phyloP scores from a whole-genome alignment of 2,329 filamentous ascomycete genomes.

The Fusarium sp. region DNA sequence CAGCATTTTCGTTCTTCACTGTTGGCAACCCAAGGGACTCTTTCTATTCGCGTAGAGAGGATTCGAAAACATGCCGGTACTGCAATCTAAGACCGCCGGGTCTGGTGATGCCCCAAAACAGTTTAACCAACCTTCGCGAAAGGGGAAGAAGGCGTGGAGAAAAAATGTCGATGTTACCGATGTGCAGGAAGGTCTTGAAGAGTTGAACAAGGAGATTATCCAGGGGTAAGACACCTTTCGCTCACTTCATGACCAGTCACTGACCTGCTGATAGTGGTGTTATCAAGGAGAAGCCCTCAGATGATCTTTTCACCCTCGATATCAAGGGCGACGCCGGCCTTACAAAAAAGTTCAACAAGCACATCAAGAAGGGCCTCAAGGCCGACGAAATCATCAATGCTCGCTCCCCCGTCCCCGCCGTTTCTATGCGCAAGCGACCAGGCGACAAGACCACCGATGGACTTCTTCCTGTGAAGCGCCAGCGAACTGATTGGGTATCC shows the following conservation, averaged over 20 bases:
- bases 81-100: slow-evolving; percentile 62
- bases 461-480: slow-evolving; percentile 80
- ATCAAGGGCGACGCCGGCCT: slow-evolving; percentile 78
- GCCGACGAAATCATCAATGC: slow-evolving; percentile 91
- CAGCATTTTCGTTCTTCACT: slow-evolving; percentile 40
- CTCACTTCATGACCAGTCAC: background rate
- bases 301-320: slow-evolving; percentile 89
- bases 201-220: slow-evolving; percentile 90
- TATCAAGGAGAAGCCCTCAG: slow-evolving; percentile 84
- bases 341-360: slow-evolving; percentile 74
- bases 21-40: slow-evolving; percentile 27
- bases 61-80: slow-evolving; percentile 65
- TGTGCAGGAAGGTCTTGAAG: slow-evolving; percentile 84
- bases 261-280: slow-evolving; percentile 75
- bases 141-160: slow-evolving; percentile 98
- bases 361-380: slow-evolving; percentile 83
- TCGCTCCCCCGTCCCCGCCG: slow-evolving; percentile 84
- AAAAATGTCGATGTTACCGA: slow-evolving; percentile 97
- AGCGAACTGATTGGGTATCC: slow-evolving; percentile 84
- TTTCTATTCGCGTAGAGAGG: slow-evolving; percentile 18
- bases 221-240: slow-evolving; percentile 74
- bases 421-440: slow-evolving; percentile 83
- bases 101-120: slow-evolving; percentile 79
- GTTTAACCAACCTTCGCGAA: slow-evolving; percentile 90
- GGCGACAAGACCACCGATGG: slow-evolving; percentile 80